Evolutionary conservation across 176 grass and related monocot genomes (phyloP).

Genomic region (Oryza nivara): DNA sequence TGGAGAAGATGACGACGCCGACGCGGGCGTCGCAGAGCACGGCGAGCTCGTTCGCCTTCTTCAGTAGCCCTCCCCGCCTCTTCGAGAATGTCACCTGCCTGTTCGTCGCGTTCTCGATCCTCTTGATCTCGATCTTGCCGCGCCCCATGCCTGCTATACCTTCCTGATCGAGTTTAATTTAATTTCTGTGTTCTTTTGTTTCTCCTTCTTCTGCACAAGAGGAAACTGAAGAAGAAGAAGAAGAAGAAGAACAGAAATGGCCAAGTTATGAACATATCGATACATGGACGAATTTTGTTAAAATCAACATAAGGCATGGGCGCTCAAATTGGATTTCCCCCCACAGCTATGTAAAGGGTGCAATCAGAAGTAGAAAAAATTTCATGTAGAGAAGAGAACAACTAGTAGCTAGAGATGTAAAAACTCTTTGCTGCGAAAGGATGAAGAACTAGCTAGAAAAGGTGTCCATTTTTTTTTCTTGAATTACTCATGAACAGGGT

Average conservation of each 20-base stretch:
- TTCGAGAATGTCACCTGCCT: constrained; percentile 85
- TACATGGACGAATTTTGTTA: background rate
- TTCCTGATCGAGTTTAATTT: too few relatives aligned
- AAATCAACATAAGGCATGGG: background rate
- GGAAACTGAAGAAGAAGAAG: background rate
- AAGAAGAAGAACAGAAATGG: background rate
- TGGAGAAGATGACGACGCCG: constrained; percentile 79
- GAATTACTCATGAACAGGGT: constrained; percentile 36
- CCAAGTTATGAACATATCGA: background rate
- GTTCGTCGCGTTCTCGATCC: constrained; percentile 81
- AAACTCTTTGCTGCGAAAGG: constrained; percentile 21
- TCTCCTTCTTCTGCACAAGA: constrained; percentile 28
- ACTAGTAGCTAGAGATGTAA: background rate
- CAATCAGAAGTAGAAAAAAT: constrained; percentile 39
- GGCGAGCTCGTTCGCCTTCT: constrained; percentile 85
- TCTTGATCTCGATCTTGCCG: constrained; percentile 85
- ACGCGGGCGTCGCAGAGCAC: constrained; percentile 76
- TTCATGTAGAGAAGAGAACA: background rate
- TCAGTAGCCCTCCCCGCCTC: constrained; percentile 71
- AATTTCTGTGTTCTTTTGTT: background rate
- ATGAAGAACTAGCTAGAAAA: constrained; percentile 35
- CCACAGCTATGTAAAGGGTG: constrained; percentile 10
- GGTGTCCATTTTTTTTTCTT: constrained; percentile 17
- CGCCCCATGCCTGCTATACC: constrained; percentile 51
- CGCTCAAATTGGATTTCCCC: constrained; percentile 14